phyloP scores from a whole-genome alignment of 73 alveolate species.

The Strombidium stylifer region DNA sequence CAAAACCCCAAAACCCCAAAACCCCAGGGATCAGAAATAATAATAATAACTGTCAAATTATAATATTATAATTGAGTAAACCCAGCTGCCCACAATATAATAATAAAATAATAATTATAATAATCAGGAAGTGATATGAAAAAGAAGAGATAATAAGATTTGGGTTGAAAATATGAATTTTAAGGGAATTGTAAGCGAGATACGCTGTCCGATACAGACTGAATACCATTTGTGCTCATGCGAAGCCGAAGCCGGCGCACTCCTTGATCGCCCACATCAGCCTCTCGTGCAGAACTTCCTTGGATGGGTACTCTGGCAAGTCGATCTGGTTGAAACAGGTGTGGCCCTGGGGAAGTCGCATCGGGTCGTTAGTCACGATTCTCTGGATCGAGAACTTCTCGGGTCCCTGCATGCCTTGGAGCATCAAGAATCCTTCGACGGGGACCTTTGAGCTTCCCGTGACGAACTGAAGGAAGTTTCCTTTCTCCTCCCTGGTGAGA shows the following conservation, averaged over 20 bases:
- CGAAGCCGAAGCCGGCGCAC: conserved; percentile 81
- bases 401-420: conserved; percentile 97
- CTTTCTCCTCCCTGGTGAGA: conserved; percentile 86
- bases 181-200: neutral
- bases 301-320: conserved; percentile 97
- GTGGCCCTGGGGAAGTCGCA: conserved; percentile 85
- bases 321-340: conserved; percentile 95
- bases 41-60: no score
- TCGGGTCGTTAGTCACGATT: conserved; percentile 70
- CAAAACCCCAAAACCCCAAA: no score
- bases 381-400: conserved; percentile 91
- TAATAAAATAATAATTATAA: no score
- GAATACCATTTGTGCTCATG: conserved; percentile 23
- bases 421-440: conserved; percentile 89
- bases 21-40: no score
- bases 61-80: no score
- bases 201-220: neutral
- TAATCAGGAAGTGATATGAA: no score
- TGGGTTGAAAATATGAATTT: neutral
- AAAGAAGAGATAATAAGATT: no score
- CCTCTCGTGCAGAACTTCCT: conserved; percentile 91
- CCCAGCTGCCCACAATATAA: no score
- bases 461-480: conserved; percentile 93
- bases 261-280: conserved; percentile 81
- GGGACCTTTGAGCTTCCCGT: conserved; percentile 94